Evolutionary conservation across 768 basidiomycete genomes (phyloP).

Genomic region (Mycena crocata): DNA sequence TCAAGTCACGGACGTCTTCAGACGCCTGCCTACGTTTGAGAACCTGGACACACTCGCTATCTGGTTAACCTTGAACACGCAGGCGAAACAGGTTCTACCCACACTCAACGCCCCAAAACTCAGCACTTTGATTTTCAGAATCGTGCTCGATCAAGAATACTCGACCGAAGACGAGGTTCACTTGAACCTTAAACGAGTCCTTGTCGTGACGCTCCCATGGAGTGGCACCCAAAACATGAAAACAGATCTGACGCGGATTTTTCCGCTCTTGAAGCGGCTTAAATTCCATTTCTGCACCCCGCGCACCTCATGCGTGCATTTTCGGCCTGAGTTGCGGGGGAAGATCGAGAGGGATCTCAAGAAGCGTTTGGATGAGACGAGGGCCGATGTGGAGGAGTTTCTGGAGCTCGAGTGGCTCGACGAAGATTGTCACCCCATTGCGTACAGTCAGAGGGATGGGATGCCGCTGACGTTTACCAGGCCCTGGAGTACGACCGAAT

Average conservation of each 20-base stretch:
- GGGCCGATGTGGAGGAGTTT: conserved; percentile 1
- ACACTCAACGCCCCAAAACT: background rate
- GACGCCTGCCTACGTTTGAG: background rate
- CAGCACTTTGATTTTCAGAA: conserved; percentile 1
- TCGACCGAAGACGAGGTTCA: background rate
- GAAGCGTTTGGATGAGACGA: background rate
- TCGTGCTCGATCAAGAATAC: background rate
- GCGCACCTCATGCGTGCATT: conserved; percentile 8
- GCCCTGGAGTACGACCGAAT: too few species aligned
- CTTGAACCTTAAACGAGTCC: background rate
- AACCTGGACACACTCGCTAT: background rate
- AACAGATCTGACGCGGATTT: background rate
- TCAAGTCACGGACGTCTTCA: background rate
- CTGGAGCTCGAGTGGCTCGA: conserved; percentile 19
- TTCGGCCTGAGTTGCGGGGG: conserved; percentile 8
- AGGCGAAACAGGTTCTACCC: background rate
- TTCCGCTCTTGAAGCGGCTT: background rate
- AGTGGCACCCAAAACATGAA: background rate
- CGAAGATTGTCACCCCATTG: background rate
- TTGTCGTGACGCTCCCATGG: background rate
- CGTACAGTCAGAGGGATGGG: conserved; percentile 5
- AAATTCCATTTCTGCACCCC: conserved; percentile 3
- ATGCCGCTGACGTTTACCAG: too few species aligned
- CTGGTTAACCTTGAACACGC: background rate
- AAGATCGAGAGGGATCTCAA: conserved; percentile 7